Conservation (phyloP, 495 filamentous ascomycete species). For the Penicillium ochrochloron region DNA sequence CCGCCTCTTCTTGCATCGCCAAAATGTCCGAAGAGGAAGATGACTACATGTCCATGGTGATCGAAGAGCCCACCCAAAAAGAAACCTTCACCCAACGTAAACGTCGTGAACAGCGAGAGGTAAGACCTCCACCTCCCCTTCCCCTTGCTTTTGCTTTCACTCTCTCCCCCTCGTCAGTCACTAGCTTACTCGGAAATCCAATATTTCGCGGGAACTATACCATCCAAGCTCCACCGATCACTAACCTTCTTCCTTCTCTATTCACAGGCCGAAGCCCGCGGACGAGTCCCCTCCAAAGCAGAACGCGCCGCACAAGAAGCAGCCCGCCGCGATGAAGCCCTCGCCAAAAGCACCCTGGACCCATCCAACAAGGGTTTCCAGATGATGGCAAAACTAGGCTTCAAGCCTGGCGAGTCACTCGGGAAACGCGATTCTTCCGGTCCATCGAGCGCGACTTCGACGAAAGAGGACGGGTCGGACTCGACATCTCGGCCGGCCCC, state of each 20-base stretch:
- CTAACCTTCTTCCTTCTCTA: not conserved
- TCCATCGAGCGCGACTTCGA: not conserved
- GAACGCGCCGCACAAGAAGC: slow-evolving; percentile 74
- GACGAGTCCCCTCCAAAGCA: slow-evolving; percentile 69
- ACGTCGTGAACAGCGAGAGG: slow-evolving; percentile 60
- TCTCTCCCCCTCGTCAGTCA: not conserved
- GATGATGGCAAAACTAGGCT: slow-evolving; percentile 98
- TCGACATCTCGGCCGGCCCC: slow-evolving; percentile 19
- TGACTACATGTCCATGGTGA: slow-evolving; percentile 69
- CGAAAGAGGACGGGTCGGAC: slow-evolving; percentile 6
- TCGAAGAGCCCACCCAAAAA: slow-evolving; percentile 56
- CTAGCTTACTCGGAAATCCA: not conserved
- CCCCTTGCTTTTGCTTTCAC: not conserved
- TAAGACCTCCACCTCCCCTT: slow-evolving; percentile 21
- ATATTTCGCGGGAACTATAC: not conserved
- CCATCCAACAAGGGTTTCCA: slow-evolving; percentile 78
- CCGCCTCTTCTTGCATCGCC: slow-evolving; percentile 5
- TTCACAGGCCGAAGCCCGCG: slow-evolving; percentile 49
- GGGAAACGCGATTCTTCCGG: slow-evolving; percentile 53
- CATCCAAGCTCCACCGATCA: not conserved
- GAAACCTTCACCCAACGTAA: slow-evolving; percentile 64
- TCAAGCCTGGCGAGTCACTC: slow-evolving; percentile 70
- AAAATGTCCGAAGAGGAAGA: slow-evolving; percentile 54
- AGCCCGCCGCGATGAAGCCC: slow-evolving; percentile 72
- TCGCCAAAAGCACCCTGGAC: slow-evolving; percentile 69